Evolutionary conservation across 345 rosid genomes (phyloP), one percentile per base, ranked within the genome.

Genomic region (Psidium guajava): DNA sequence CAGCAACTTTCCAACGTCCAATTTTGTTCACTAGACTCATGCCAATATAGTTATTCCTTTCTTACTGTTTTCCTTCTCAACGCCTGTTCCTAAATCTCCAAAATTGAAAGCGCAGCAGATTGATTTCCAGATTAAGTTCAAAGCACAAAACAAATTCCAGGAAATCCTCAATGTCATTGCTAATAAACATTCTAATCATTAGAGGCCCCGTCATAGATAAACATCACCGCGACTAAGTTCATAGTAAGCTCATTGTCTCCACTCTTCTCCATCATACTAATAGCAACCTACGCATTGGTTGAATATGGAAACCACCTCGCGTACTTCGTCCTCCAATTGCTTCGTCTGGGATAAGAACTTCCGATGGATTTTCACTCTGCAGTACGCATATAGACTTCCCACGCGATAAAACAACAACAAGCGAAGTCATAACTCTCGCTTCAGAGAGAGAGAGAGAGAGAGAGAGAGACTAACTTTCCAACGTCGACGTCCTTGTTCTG

Each of bases 391-490:
- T 59, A 58, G 36, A 7, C 56, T n/a, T n/a, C 22, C 40, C 8
- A 11, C 28, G 16, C 16, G n/a, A 83, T 36, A 52, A 82, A 28
- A 82, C 59, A 82, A 28, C 61, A 1, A 13, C 42, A 53, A 28
- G 36, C 16, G 47, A 82, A 53, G 24, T 56, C 56, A 82, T 6
- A 54, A 80, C 27, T 25, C 82, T 47, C 54, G 28, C 50, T 54
- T 20, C 9, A 7, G 42, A 3, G 55, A 56, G 25, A 20, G 57
- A 75, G 83, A 58, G 57, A 75, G 83, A 58, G 5, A 54, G 36
- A 82, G 20, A 77, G 83, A 32, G 58, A 87, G 84, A 87, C 96
- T 85, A 42, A 97, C 99, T 87, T 92, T 87, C 91, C 91, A 73
- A 89, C 85, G 51, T 87, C 91, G 86, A 93, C 64, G 84, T 90